These are phyloP conservation scores for Capsicum chinense DNA, from an alignment of 257 asterid species.

Conservation along the genomic window DNA sequence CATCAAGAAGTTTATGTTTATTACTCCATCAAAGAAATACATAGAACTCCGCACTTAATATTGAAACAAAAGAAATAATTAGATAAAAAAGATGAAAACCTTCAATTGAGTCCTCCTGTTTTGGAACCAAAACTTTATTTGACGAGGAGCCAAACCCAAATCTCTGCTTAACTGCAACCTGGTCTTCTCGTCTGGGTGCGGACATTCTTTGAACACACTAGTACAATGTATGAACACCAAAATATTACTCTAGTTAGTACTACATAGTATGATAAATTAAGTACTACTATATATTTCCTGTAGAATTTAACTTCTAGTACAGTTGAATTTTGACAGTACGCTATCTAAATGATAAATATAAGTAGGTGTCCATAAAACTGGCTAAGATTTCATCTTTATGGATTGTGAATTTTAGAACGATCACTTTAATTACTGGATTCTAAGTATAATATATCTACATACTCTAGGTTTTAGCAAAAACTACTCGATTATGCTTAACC, in stretches of 20 bases:
- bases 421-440: no score
- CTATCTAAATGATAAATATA: not conserved
- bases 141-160: conserved; percentile 81
- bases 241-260: not conserved
- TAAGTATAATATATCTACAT: no score
- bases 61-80: not conserved
- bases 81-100: conserved; percentile 44
- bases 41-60: not conserved
- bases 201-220: conserved; percentile 68
- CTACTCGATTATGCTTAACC: not conserved
- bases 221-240: conserved; percentile 29
- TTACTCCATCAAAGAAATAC: not conserved
- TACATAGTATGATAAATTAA: not conserved
- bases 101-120: conserved; percentile 94
- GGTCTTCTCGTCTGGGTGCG: conserved; percentile 95
- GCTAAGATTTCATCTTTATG: not conserved
- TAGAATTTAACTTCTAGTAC: not conserved
- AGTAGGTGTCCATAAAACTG: not conserved
- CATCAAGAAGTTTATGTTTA: not conserved
- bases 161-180: conserved; percentile 84
- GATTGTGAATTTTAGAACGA: not conserved
- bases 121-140: conserved; percentile 98
- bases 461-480: not conserved
- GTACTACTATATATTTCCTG: not conserved
- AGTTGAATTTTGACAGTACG: not conserved